Base-by-base conservation (phyloP, 1,139 yeast species). In the Geotrichum reessii region DNA sequence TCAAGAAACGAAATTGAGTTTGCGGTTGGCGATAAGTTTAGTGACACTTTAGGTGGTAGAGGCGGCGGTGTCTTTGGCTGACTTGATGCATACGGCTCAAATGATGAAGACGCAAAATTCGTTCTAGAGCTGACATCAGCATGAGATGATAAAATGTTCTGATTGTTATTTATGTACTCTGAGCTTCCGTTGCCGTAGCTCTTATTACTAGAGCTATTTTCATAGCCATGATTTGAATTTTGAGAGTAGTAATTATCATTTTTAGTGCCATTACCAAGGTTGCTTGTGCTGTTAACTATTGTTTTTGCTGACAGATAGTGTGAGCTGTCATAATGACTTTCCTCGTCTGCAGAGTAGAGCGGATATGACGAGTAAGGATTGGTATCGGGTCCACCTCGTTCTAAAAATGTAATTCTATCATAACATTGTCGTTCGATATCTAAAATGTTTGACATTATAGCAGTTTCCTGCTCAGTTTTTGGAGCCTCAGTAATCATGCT, bases 401-500 rank as follows among this genome's bases (percentile, higher is more conserved):
- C 60, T 12, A 72, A 63, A 53, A 66, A 70, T 28, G 63, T 58
- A 42, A 73, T 72, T 27, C 76, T 63, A 56, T 73, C 75, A 50
- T 67, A 69, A 62, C 76, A 73, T 62, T 73, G 75, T 47, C 73
- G 67, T 62, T 73, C 75, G 47, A 73, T 70, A 60, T 72, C 74
- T 60, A 67, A 63, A 57, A 73, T 67, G 52, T 71, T 69, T 47
- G 72, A 64, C 66, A 72, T 65, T 56, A 73, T 63, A 33, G 69
- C 64, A 58, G 70, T 69, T 56, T 73, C 74, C 31, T 66, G 65
- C n/a, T 67, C 65, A 11, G 68, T 63, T 42, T 64, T 62, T 8
- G 72, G 67, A 6, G 66, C 58, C 50, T 67, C 67, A 37, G 70
- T 69, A 40, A 73, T 62, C 49, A 56, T 63, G 56, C 68, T 67